These are phyloP conservation scores for Pochonia chlamydosporia DNA, from an alignment of 2,329 filamentous ascomycete species.

Conservation along the genomic window DNA sequence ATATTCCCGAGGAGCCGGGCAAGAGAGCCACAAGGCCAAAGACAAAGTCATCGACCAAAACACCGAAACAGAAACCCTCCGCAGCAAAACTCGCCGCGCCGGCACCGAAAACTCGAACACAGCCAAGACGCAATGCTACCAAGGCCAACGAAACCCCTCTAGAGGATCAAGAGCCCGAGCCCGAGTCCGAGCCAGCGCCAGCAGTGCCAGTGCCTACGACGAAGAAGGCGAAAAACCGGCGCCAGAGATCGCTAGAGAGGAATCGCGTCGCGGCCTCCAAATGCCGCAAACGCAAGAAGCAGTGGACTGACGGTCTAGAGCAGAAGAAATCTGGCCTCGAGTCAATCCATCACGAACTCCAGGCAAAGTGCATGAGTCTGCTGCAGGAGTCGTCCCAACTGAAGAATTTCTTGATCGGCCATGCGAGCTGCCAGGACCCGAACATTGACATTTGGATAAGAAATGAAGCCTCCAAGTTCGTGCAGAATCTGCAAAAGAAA, in stretches of 20 bases:
- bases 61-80: background rate
- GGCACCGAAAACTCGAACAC: background rate
- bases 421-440: constrained; percentile 45
- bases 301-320: constrained; percentile 44
- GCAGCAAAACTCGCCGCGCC: background rate
- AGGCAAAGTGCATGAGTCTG: constrained; percentile 36
- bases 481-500: constrained; percentile 16
- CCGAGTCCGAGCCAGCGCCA: no score
- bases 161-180: no score
- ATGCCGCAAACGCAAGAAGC: constrained; percentile 63
- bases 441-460: constrained; percentile 50
- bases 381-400: constrained; percentile 39
- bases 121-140: background rate
- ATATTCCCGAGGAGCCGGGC: no score
- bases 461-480: constrained; percentile 43
- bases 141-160: background rate
- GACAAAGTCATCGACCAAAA: no score
- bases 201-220: no score
- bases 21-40: no score
- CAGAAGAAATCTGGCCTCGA: constrained; percentile 39
- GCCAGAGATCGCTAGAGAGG: constrained; percentile 57
- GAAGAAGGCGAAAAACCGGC: constrained; percentile 20
- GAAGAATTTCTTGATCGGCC: constrained; percentile 46
- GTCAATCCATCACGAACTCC: constrained; percentile 34
- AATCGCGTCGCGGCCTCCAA: constrained; percentile 70